Evolutionary conservation across 305 asterid species (phyloP).

Genomic region (Ilex paraguariensis): DNA sequence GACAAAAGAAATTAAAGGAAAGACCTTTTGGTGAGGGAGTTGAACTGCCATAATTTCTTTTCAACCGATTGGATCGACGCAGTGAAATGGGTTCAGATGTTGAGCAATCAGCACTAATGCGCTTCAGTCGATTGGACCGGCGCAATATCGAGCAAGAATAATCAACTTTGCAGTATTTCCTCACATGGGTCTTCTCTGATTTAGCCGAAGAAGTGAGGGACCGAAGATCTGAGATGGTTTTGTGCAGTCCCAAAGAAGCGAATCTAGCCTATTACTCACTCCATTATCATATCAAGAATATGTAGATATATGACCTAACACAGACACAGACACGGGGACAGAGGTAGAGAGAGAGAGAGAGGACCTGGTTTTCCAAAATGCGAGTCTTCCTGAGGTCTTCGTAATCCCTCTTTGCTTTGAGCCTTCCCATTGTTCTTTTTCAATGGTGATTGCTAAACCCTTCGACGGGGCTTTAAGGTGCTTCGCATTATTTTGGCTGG

Average conservation of each 20-base stretch:
- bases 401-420: slow-evolving; percentile 44
- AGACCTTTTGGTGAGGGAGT: slow-evolving; percentile 25
- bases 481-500: too few species aligned
- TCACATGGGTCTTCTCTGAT: slow-evolving; percentile 25
- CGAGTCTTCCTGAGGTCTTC: slow-evolving; percentile 65
- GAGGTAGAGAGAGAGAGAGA: neutral
- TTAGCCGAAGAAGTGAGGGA: slow-evolving; percentile 39
- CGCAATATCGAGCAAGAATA: slow-evolving; percentile 51
- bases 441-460: too few species aligned
- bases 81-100: slow-evolving; percentile 9
- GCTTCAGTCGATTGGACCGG: slow-evolving; percentile 52
- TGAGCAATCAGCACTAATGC: neutral
- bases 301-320: too few species aligned
- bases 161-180: slow-evolving; percentile 38
- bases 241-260: slow-evolving; percentile 57
- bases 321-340: neutral
- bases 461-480: too few species aligned
- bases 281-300: too few species aligned
- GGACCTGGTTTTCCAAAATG: slow-evolving; percentile 58
- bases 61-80: slow-evolving; percentile 18
- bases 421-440: slow-evolving; percentile 34
- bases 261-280: slow-evolving; percentile 46
- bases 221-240: slow-evolving; percentile 48
- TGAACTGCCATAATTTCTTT: slow-evolving; percentile 5
- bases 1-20: neutral